These are phyloP conservation scores for Talaromyces sp. DNA, from an alignment of 2,329 filamentous ascomycete genomes.

Conservation along the genomic window DNA sequence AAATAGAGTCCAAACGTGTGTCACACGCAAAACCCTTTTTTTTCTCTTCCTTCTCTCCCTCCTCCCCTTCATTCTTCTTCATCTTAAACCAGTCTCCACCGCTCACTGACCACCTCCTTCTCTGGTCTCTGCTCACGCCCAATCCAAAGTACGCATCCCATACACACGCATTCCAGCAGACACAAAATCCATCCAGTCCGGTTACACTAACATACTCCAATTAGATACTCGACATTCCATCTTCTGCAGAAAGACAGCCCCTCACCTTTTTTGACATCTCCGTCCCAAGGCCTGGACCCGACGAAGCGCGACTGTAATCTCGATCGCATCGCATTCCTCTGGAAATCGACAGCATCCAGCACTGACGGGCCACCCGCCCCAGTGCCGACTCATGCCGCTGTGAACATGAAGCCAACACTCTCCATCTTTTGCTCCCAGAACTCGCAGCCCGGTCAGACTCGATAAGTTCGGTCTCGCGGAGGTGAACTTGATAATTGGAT, in stretches of 20 bases:
- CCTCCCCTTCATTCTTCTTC: neutral
- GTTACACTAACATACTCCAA: neutral
- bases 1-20: neutral
- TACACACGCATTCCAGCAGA: neutral
- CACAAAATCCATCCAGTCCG: conserved; percentile 5
- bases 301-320: neutral
- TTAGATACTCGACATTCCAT: too few relatives aligned
- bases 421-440: conserved; percentile 17
- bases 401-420: conserved; percentile 27
- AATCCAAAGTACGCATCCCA: neutral
- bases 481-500: neutral
- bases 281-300: neutral
- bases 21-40: neutral
- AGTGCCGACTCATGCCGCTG: conserved; percentile 24
- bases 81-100: neutral
- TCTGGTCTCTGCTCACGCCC: neutral
- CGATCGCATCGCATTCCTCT: neutral
- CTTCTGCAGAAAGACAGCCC: too few relatives aligned
- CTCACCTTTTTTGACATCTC: neutral
- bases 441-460: conserved; percentile 10
- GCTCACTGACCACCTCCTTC: neutral
- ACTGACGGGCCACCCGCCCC: conserved; percentile 27
- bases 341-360: conserved; percentile 12
- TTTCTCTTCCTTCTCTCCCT: neutral
- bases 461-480: neutral